These are phyloP conservation scores for Neolentinus lepideus DNA, from an alignment of 1,284 basidiomycete species.

Conservation along the genomic window DNA sequence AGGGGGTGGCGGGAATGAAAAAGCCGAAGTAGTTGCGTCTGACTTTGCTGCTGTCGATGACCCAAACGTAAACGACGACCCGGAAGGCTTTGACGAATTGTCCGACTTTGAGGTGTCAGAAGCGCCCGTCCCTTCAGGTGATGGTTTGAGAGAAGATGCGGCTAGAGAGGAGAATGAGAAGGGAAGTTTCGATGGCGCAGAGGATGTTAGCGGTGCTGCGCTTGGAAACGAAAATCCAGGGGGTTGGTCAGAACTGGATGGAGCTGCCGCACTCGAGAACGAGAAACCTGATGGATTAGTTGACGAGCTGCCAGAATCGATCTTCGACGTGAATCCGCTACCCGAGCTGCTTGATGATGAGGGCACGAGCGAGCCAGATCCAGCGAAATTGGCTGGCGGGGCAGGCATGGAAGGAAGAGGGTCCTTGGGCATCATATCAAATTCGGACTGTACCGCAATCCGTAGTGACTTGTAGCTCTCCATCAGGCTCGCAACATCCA, in stretches of 20 bases:
- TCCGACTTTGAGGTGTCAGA: background rate
- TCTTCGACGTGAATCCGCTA: constrained; percentile 9
- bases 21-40: background rate
- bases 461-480: constrained; percentile 62
- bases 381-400: constrained; percentile 26
- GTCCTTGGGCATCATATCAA: background rate
- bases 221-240: background rate
- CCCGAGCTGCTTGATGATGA: constrained; percentile 1
- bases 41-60: background rate
- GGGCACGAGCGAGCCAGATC: constrained; percentile 13
- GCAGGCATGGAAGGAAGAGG: constrained; percentile 32
- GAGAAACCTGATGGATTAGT: background rate
- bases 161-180: background rate
- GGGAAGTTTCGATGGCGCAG: background rate
- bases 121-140: constrained; percentile 5
- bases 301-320: constrained; percentile 3
- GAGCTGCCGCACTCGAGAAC: constrained; percentile 4
- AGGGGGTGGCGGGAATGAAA: background rate
- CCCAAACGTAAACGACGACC: background rate
- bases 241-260: constrained; percentile 5
- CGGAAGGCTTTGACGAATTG: background rate
- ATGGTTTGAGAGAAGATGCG: constrained; percentile 10
- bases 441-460: constrained; percentile 49
- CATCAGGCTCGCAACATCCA: constrained; percentile 56
- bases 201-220: background rate